Conservation (phyloP, 192 early-diverging fungal species). For the Spizellomyces punctatus region DNA sequence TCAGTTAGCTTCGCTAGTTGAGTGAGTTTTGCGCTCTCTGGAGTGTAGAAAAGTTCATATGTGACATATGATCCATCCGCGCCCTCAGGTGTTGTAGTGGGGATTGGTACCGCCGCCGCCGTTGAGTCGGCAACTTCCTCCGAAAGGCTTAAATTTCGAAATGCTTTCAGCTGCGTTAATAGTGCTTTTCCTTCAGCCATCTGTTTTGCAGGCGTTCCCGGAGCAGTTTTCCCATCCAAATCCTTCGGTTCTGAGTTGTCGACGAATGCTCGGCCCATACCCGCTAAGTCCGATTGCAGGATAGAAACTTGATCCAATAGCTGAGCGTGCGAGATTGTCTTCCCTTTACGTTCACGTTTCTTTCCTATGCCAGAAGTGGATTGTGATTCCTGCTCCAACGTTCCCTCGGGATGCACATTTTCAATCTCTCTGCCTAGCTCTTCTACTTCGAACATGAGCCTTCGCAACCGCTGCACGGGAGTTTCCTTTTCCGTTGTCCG, state of each 20-base stretch:
- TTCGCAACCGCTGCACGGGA: conserved; percentile 69
- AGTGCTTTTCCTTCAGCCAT: conserved; percentile 26
- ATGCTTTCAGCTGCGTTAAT: conserved; percentile 27
- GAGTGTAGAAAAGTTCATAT: conserved; percentile 75
- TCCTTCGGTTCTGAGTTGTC: no score
- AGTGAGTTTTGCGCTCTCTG: conserved; percentile 56
- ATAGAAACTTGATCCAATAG: conserved; percentile 28
- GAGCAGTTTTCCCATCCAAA: no score
- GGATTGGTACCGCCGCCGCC: not conserved
- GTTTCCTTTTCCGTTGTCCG: conserved; percentile 73
- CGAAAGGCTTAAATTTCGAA: conserved; percentile 9
- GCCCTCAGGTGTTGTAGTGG: not conserved
- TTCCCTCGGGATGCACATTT: conserved; percentile 5
- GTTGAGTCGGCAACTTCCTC: conserved; percentile 7
- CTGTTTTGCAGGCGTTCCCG: conserved; percentile 20
- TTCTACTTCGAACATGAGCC: conserved; percentile 82
- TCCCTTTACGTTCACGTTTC: not conserved
- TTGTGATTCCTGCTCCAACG: not conserved
- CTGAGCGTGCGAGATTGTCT: conserved; percentile 10
- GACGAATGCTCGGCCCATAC: conserved; percentile 6
- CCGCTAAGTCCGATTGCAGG: conserved; percentile 27
- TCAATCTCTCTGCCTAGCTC: conserved; percentile 72
- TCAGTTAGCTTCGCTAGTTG: conserved; percentile 61
- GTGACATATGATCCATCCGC: conserved; percentile 46
- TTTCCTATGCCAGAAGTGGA: no score